Percentiles rank a stretch among this genome's conserved stretches.
These are phyloP conservation scores for Bipolaris gigantea DNA, from an alignment of 2,329 filamentous ascomycete species.

Conservation along the genomic window DNA sequence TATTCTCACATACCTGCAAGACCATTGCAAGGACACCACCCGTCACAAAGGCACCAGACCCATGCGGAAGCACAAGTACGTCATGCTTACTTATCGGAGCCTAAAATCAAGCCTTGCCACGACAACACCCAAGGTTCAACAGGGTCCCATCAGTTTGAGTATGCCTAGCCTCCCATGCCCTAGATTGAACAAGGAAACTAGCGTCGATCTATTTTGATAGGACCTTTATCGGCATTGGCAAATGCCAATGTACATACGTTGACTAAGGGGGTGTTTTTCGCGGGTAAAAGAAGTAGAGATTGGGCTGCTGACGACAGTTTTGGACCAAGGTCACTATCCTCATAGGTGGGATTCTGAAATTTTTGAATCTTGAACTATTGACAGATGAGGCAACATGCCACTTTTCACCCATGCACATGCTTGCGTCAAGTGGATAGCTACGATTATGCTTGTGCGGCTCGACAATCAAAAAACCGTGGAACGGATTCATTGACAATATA, in stretches of 20 bases:
- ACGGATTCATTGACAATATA: neutral
- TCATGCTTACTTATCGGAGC: neutral
- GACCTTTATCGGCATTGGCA: constrained; percentile 10
- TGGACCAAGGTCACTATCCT: constrained; percentile 3
- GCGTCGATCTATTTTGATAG: constrained; percentile 8
- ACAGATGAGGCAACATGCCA: constrained; percentile 1
- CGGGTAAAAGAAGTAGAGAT: neutral
- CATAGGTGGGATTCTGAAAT: constrained; percentile 10
- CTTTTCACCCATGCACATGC: neutral
- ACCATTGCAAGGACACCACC: neutral
- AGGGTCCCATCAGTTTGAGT: neutral
- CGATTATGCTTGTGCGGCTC: neutral
- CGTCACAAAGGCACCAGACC: neutral
- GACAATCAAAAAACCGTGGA: neutral
- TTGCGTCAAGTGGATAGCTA: neutral
- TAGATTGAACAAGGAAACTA: neutral
- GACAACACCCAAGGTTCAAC: neutral
- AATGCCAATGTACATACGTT: neutral
- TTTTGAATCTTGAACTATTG: constrained; percentile 3
- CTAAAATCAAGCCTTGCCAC: neutral
- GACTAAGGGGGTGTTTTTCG: neutral
- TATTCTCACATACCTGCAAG: neutral
- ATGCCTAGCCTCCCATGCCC: neutral
- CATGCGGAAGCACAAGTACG: neutral
- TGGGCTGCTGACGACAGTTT: constrained; percentile 1